A percentile compares a stretch with the other conserved stretches of the same genome.
These are phyloP conservation scores for Pythium dissotocum DNA, from an alignment of 352 stramenopile species.

Conservation along the genomic window DNA sequence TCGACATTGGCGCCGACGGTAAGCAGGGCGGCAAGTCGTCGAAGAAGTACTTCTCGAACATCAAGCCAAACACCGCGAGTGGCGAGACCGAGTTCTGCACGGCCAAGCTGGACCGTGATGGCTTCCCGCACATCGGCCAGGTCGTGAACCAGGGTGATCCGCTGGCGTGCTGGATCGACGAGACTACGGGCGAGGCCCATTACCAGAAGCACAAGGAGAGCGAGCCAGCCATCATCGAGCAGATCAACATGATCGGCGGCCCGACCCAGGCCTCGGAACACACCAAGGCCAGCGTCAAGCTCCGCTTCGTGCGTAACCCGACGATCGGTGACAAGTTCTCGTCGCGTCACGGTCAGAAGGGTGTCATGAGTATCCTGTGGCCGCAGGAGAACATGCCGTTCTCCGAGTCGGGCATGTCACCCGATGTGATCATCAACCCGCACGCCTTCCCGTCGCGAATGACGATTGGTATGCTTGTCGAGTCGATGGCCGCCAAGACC, in stretches of 20 bases:
- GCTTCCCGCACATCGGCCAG: constrained; percentile 95
- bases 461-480: constrained; percentile 96
- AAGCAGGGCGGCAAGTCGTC: constrained; percentile 71
- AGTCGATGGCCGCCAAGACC: constrained; percentile 99
- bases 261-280: constrained; percentile 71
- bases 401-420: constrained; percentile 97
- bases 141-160: constrained; percentile 95
- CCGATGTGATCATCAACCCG: constrained; percentile 99
- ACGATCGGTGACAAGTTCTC: constrained; percentile 99
- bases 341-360: constrained; percentile 99
- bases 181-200: constrained; percentile 88
- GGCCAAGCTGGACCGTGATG: constrained; percentile 93
- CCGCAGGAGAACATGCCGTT: constrained; percentile 99
- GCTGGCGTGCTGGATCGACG: constrained; percentile 96
- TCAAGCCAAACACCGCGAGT: constrained; percentile 71
- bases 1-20: constrained; percentile 83
- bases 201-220: constrained; percentile 98
- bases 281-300: constrained; percentile 93
- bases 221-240: constrained; percentile 97
- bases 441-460: constrained; percentile 98
- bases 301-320: constrained; percentile 98
- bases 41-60: constrained; percentile 93
- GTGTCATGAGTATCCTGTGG: constrained; percentile 99
- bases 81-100: constrained; percentile 53
- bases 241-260: constrained; percentile 87